phyloP scores from a whole-genome alignment of 73 alveolate genomes.

The Tetrahymena borealis region DNA sequence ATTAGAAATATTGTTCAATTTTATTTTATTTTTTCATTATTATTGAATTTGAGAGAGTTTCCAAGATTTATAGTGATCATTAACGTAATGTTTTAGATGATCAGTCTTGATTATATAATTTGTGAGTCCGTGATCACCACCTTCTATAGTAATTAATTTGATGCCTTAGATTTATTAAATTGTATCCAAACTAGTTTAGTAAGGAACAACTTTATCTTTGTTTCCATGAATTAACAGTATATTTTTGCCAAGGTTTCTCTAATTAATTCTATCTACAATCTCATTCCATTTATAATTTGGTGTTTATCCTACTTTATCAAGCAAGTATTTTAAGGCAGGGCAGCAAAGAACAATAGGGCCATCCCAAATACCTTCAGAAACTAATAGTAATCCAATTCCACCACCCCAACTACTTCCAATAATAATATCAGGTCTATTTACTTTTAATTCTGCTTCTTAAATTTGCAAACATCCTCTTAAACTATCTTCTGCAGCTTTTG shows the following conservation, averaged over 20 bases:
- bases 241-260: not conserved
- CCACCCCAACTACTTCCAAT: not conserved
- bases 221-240: not conserved
- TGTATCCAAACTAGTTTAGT: not conserved
- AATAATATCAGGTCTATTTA: not conserved
- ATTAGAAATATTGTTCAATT: not conserved
- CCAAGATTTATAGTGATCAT: not conserved
- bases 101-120: not conserved
- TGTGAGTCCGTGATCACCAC: not conserved
- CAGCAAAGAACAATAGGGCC: not conserved
- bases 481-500: not conserved
- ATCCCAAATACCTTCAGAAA: constrained; percentile 1
- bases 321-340: not conserved
- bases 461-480: not conserved
- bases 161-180: not conserved
- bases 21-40: not conserved
- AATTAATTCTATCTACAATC: not conserved
- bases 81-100: not conserved
- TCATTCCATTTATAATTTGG: not conserved
- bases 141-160: not conserved
- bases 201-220: not conserved
- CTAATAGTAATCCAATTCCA: not conserved
- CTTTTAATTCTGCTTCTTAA: not conserved
- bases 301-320: not conserved
- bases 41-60: not conserved